Percentiles rank a stretch among this genome's conserved stretches.
Conservation (phyloP, 2,329 filamentous ascomycete species). For the Leptographium radiaticola region DNA sequence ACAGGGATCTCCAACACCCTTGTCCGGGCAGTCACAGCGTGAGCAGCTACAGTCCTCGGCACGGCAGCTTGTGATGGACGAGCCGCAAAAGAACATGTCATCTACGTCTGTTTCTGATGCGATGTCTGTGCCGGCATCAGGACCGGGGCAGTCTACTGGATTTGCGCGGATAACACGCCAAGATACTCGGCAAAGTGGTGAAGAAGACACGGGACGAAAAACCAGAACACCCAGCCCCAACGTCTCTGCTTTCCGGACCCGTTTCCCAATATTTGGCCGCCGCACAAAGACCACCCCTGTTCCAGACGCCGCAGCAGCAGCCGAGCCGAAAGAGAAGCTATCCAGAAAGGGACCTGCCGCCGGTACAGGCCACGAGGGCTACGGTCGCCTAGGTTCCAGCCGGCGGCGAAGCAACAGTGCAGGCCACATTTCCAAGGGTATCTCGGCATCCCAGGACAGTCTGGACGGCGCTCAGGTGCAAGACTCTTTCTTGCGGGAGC, state of each 20-base stretch:
- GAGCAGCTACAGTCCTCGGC: neutral
- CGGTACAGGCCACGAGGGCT: conserved; percentile 89
- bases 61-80: neutral
- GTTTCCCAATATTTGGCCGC: conserved; percentile 68
- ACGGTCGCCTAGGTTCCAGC: conserved; percentile 49
- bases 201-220: conserved; percentile 5
- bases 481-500: conserved; percentile 46
- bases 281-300: conserved; percentile 50
- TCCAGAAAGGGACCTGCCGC: conserved; percentile 68
- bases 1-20: neutral
- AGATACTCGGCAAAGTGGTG: neutral
- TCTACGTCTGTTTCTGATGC: neutral
- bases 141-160: no score
- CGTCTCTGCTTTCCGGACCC: conserved; percentile 42
- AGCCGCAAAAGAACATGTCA: neutral
- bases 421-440: conserved; percentile 31
- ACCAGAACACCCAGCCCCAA: conserved; percentile 41
- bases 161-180: neutral
- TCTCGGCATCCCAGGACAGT: conserved; percentile 38
- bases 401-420: conserved; percentile 52
- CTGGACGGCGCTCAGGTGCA: conserved; percentile 27
- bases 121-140: neutral
- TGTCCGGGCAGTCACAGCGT: neutral
- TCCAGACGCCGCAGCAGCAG: conserved; percentile 16
- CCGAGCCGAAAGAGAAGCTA: conserved; percentile 45